Evolutionary conservation across 495 filamentous ascomycete genomes (phyloP).

Genomic region (Aspergillus nidulans): DNA sequence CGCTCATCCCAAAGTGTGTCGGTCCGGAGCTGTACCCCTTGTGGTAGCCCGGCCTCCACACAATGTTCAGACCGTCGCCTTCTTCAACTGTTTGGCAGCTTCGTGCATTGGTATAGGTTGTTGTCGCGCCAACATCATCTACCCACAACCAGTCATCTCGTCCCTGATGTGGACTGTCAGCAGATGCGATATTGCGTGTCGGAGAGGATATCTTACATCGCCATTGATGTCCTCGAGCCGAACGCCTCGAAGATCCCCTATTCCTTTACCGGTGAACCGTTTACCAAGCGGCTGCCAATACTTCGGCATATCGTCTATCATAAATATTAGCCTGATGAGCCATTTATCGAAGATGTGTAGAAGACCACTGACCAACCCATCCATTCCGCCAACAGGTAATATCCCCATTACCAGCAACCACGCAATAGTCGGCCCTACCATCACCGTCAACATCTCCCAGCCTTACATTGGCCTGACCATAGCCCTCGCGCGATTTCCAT

Average conservation of each 20-base stretch:
- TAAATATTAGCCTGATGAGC: too few species aligned
- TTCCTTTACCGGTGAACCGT: slow-evolving; percentile 5
- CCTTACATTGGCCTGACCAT: neutral
- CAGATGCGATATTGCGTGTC: too few species aligned
- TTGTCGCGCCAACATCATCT: neutral
- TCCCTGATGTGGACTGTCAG: too few species aligned
- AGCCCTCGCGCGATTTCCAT: neutral
- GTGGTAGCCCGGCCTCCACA: neutral
- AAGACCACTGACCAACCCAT: too few species aligned
- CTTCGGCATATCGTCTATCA: neutral
- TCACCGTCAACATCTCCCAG: slow-evolving; percentile 11
- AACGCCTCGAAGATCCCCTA: neutral
- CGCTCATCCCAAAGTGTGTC: neutral
- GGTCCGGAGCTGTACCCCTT: neutral
- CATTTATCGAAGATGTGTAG: too few species aligned
- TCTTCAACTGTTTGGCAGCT: neutral
- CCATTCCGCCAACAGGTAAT: slow-evolving; percentile 22
- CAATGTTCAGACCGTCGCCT: slow-evolving; percentile 3
- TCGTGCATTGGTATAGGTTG: slow-evolving; percentile 1
- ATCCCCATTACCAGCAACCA: slow-evolving; percentile 17
- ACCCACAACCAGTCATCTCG: slow-evolving; percentile 8
- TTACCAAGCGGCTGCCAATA: slow-evolving; percentile 5
- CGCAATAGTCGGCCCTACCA: slow-evolving; percentile 12
- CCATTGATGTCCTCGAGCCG: slow-evolving; percentile 5
- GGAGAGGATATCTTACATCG: too few species aligned